Conservation (phyloP, 2,329 filamentous ascomycete species). For the Allantophomopsis lycopodina region DNA sequence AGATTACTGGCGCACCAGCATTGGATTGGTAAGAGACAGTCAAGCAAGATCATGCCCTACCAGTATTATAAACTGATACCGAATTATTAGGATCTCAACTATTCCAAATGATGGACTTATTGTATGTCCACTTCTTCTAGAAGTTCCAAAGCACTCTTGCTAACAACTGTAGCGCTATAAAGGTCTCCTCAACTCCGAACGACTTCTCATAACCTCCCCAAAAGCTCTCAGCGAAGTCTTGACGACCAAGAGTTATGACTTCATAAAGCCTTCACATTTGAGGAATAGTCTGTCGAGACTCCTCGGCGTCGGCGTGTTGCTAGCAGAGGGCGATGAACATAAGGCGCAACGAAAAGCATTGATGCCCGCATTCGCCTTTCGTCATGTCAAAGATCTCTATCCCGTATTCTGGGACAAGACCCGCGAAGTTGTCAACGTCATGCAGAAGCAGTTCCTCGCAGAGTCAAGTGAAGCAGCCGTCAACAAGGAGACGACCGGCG, state of each 20-base stretch:
- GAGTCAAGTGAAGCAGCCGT: conserved; percentile 28
- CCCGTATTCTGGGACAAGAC: conserved; percentile 74
- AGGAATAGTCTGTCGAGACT: conserved; percentile 43
- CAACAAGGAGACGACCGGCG: conserved; percentile 17
- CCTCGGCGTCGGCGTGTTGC: conserved; percentile 56
- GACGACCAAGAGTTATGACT: conserved; percentile 56
- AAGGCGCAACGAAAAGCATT: conserved; percentile 68
- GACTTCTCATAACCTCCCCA: conserved; percentile 44
- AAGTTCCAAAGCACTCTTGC: too few relatives aligned
- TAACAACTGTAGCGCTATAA: conserved; percentile 33
- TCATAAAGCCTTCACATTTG: conserved; percentile 44
- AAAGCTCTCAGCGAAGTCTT: conserved; percentile 59
- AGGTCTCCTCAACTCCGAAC: conserved; percentile 45
- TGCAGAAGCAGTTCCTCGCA: conserved; percentile 24
- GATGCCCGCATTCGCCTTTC: conserved; percentile 72
- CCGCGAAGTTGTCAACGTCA: conserved; percentile 48
- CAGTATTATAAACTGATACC: background rate
- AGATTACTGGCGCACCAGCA: conserved; percentile 23
- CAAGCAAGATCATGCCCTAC: too few relatives aligned
- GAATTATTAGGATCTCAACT: conserved; percentile 31
- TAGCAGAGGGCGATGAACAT: conserved; percentile 87
- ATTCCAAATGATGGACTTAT: conserved; percentile 58
- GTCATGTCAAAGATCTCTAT: conserved; percentile 75
- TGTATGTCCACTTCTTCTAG: background rate
- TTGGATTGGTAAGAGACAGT: conserved; percentile 17